Conservation (phyloP, 1,139 yeast genomes). For the Hyphopichia pseudoburtonii region DNA sequence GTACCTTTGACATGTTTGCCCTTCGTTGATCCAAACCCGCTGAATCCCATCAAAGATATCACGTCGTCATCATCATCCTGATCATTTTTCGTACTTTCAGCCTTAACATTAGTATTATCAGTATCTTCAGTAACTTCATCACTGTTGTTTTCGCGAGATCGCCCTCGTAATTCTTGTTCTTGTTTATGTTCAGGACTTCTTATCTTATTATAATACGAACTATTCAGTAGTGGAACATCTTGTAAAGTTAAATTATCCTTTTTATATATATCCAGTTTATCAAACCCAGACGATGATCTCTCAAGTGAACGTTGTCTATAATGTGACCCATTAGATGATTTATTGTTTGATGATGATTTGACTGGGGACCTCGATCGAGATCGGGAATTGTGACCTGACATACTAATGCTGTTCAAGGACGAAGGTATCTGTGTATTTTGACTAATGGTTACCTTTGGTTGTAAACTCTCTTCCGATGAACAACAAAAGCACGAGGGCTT, state of each 20-base stretch:
- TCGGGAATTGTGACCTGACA: slow-evolving; percentile 11
- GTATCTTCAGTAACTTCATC: slow-evolving; percentile 5
- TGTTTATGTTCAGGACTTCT: slow-evolving; percentile 1
- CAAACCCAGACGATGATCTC: slow-evolving; percentile 13
- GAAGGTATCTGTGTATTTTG: too few relatives aligned
- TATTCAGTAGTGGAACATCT: slow-evolving; percentile 18
- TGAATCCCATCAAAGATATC: slow-evolving; percentile 63
- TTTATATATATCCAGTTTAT: slow-evolving; percentile 15
- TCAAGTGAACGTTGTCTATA: slow-evolving; percentile 11
- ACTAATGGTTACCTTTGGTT: too few relatives aligned
- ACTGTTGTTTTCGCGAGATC: slow-evolving; percentile 20
- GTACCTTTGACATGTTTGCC: slow-evolving; percentile 57
- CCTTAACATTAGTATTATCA: slow-evolving; percentile 1
- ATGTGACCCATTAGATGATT: neutral
- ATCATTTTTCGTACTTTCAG: neutral
- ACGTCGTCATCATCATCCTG: slow-evolving; percentile 21
- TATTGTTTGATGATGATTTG: neutral
- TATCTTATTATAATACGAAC: slow-evolving; percentile 1
- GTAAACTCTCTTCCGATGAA: too few relatives aligned
- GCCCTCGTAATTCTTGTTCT: slow-evolving; percentile 24
- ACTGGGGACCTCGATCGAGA: slow-evolving; percentile 20
- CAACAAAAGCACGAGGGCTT: too few relatives aligned
- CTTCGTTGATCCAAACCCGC: slow-evolving; percentile 60
- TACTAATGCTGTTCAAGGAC: too few relatives aligned
- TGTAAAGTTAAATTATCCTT: slow-evolving; percentile 15